A percentile compares a stretch with the other conserved stretches of the same genome.
These are phyloP conservation scores for Saccharomyces hybrid DNA, from an alignment of 1,139 yeast genomes.

Conservation along the genomic window DNA sequence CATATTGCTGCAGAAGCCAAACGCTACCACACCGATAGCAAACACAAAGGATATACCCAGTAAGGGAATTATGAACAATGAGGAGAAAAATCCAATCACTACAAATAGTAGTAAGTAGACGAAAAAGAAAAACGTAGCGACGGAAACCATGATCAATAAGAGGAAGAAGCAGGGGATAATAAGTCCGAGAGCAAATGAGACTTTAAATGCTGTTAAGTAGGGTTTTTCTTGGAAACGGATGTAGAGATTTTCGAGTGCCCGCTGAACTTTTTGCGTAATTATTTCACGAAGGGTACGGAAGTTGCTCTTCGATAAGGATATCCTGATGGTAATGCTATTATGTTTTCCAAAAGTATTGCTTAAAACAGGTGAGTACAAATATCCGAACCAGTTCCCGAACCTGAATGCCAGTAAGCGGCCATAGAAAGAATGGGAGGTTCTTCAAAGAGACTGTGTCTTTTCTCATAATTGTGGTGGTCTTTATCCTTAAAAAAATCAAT, in stretches of 20 bases:
- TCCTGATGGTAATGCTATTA: background rate
- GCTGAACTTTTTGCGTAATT: background rate
- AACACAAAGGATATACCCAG: slow-evolving; percentile 15
- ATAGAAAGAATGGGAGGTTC: background rate
- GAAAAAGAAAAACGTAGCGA: slow-evolving; percentile 11
- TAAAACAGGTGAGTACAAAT: background rate
- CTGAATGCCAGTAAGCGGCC: background rate
- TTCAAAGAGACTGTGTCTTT: background rate
- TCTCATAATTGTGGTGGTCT: background rate
- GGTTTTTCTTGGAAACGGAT: slow-evolving; percentile 7
- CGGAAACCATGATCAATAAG: slow-evolving; percentile 10
- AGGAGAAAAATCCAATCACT: slow-evolving; percentile 11
- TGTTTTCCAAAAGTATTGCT: background rate
- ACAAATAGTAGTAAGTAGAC: slow-evolving; percentile 16
- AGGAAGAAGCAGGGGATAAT: slow-evolving; percentile 6
- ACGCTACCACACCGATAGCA: slow-evolving; percentile 15
- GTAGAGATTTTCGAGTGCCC: background rate
- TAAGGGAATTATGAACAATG: slow-evolving; percentile 18
- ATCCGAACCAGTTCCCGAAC: background rate
- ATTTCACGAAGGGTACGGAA: background rate
- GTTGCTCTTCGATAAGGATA: background rate
- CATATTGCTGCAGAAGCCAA: slow-evolving; percentile 19
- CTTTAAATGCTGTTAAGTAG: slow-evolving; percentile 5
- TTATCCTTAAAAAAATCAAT: background rate
- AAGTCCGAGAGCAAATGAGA: slow-evolving; percentile 3